phyloP scores from a whole-genome alignment of 257 asterid species.

The Lavandula angustifolia region DNA sequence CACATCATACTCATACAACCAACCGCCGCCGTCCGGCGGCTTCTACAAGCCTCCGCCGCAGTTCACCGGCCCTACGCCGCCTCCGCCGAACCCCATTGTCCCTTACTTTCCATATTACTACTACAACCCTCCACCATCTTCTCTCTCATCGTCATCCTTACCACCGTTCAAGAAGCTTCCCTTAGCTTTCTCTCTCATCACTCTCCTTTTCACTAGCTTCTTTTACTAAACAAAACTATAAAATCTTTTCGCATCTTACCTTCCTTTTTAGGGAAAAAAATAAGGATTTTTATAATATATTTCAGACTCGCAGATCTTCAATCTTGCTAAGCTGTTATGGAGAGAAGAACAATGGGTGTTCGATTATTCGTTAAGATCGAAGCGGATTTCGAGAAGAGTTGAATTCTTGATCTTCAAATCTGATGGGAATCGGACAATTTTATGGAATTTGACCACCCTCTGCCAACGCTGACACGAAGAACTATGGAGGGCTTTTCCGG shows the following conservation, averaged over 20 bases:
- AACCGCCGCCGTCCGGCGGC: constrained; percentile 50
- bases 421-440: constrained; percentile 2
- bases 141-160: constrained; percentile 37
- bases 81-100: constrained; percentile 92
- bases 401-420: constrained; percentile 9
- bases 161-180: constrained; percentile 31
- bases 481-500: constrained; percentile 28
- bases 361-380: too few relatives aligned
- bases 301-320: constrained; percentile 66
- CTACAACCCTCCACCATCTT: constrained; percentile 56
- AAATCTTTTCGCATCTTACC: constrained; percentile 6
- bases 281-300: constrained; percentile 38
- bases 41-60: constrained; percentile 53
- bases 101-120: constrained; percentile 85
- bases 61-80: constrained; percentile 64
- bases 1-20: constrained; percentile 38
- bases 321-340: constrained; percentile 23
- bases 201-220: constrained; percentile 31
- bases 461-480: constrained; percentile 19
- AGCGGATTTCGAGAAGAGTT: too few relatives aligned
- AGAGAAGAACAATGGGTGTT: constrained; percentile 16
- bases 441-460: constrained; percentile 26
- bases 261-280: neutral
- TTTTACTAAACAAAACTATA: constrained; percentile 13
- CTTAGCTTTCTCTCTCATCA: constrained; percentile 28